Conservation (phyloP, 2,329 filamentous ascomycete species). For the Botryotinia globosa region DNA sequence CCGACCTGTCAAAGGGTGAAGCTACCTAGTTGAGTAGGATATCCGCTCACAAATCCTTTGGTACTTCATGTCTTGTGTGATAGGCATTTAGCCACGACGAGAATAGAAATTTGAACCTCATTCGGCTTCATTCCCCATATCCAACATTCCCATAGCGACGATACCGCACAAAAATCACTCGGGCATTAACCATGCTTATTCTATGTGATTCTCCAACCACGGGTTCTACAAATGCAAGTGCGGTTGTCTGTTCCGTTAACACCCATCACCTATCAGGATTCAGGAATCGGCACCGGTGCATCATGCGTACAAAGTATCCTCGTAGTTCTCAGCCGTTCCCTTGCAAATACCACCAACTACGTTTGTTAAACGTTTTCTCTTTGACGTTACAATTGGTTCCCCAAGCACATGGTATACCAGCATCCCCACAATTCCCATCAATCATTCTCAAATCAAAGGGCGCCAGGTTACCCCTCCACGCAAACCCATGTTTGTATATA, state of each 20-base stretch:
- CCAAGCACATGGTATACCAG: constrained; percentile 13
- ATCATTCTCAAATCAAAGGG: constrained; percentile 13
- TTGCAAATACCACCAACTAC: constrained; percentile 10
- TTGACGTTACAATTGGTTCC: constrained; percentile 11
- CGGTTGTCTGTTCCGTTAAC: constrained; percentile 3
- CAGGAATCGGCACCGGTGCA: neutral
- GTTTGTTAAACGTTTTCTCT: neutral
- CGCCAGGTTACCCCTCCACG: constrained; percentile 21
- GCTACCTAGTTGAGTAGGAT: neutral
- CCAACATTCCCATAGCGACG: neutral
- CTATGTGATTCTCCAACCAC: neutral
- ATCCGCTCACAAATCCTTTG: neutral
- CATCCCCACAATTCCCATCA: constrained; percentile 16
- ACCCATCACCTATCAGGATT: constrained; percentile 10
- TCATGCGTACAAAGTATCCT: constrained; percentile 15
- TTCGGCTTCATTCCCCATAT: neutral
- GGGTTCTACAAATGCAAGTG: constrained; percentile 1
- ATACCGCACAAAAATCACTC: constrained; percentile 3
- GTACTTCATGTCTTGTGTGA: neutral
- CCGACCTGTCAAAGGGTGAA: neutral
- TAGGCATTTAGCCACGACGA: constrained; percentile 5
- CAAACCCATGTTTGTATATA: constrained; percentile 9
- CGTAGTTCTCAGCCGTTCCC: constrained; percentile 2
- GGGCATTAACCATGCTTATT: neutral
- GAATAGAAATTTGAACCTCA: constrained; percentile 1